These are phyloP conservation scores for Selenicereus undatus DNA, from an alignment of 148 eudicot genomes.

Conservation along the genomic window DNA sequence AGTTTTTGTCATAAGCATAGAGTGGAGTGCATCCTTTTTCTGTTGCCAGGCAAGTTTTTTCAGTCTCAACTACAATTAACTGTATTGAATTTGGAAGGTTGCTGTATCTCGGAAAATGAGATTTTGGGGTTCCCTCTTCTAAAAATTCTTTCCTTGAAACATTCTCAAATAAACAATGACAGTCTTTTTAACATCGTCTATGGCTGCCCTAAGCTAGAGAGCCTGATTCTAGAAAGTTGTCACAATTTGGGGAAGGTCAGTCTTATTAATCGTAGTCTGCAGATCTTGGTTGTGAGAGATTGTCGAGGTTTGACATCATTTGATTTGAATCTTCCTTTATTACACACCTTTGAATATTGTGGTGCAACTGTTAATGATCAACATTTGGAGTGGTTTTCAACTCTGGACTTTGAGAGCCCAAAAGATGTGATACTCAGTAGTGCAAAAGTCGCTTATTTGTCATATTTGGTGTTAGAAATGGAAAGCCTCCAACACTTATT, in stretches of 20 bases:
- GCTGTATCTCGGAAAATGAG: background rate
- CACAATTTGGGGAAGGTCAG: background rate
- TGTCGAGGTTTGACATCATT: background rate
- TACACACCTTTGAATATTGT: slow-evolving; percentile 12
- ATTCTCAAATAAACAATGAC: background rate
- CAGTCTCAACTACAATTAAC: background rate
- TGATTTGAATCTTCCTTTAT: slow-evolving; percentile 5
- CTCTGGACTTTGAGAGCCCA: background rate
- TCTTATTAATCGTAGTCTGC: background rate
- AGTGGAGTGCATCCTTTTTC: too few species aligned
- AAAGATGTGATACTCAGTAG: background rate
- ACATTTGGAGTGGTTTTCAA: background rate
- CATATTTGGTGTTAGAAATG: background rate
- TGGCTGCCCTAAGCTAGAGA: slow-evolving; percentile 8
- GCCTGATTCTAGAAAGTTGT: slow-evolving; percentile 3
- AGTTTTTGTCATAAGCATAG: background rate
- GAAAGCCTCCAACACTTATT: slow-evolving; percentile 4
- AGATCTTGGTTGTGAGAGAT: background rate
- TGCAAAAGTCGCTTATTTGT: background rate
- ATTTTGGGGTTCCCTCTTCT: slow-evolving; percentile 4
- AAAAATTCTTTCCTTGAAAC: background rate
- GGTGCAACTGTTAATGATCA: background rate
- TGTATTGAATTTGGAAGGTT: slow-evolving; percentile 11
- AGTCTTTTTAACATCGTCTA: background rate
- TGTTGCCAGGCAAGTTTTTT: background rate